Conservation (phyloP, 2,329 filamentous ascomycete genomes). For the Curvularia verruculosa region DNA sequence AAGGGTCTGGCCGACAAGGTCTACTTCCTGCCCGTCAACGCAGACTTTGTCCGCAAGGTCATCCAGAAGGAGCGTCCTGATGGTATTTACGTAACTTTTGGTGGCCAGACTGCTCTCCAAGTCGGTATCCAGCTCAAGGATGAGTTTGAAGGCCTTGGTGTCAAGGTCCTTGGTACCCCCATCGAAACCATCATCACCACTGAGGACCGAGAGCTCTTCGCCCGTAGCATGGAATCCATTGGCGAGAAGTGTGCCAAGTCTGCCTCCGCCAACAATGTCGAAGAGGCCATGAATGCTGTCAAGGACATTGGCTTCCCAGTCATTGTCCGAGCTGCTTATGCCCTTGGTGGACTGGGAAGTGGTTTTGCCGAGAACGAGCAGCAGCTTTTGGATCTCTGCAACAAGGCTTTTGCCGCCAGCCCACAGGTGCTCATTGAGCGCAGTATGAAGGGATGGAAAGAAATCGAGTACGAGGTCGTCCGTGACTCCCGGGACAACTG, state of each 20-base stretch:
- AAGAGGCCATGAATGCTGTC: slow-evolving; percentile 87
- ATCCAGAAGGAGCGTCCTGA: slow-evolving; percentile 94
- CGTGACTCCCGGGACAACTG: slow-evolving; percentile 96
- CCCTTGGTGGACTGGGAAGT: slow-evolving; percentile 90
- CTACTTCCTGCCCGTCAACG: slow-evolving; percentile 96
- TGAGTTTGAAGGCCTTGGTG: slow-evolving; percentile 89
- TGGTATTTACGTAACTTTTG: slow-evolving; percentile 96
- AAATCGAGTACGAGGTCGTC: slow-evolving; percentile 98
- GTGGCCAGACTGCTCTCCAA: slow-evolving; percentile 94
- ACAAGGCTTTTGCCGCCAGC: slow-evolving; percentile 92
- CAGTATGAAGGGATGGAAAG: slow-evolving; percentile 99
- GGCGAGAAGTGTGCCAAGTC: slow-evolving; percentile 98
- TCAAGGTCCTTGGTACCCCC: slow-evolving; percentile 92
- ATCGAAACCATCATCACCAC: slow-evolving; percentile 99
- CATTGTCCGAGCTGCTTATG: slow-evolving; percentile 95
- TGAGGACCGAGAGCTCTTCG: slow-evolving; percentile 96
- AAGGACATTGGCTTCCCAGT: slow-evolving; percentile 94
- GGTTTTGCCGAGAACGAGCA: slow-evolving; percentile 90
- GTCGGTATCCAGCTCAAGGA: slow-evolving; percentile 98
- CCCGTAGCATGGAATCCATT: slow-evolving; percentile 97
- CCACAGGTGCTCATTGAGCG: slow-evolving; percentile 96
- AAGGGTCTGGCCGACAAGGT: slow-evolving; percentile 98
- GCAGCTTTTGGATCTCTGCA: slow-evolving; percentile 85
- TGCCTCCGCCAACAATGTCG: slow-evolving; percentile 84
- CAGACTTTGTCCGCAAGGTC: slow-evolving; percentile 96